Evolutionary conservation across 192 early-diverging fungal genomes (phyloP), one percentile per base, ranked within the genome.

Genomic region (Oehlia diaphana): DNA sequence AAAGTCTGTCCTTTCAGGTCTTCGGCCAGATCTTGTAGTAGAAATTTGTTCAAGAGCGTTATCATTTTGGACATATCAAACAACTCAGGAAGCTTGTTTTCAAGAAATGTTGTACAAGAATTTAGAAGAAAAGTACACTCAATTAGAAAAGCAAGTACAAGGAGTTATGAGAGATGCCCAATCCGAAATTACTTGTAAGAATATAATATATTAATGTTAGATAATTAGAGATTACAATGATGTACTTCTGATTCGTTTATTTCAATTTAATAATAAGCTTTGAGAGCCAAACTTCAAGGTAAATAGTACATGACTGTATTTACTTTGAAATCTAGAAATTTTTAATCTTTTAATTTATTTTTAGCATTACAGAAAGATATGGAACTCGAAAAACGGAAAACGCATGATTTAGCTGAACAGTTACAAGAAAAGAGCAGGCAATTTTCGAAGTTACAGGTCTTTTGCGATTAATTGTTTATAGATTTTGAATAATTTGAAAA

Each of bases 61-160:
- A 21, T 87, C 89, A 0, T 94, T 94, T 66, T 92, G 90, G 84
- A 86, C 89, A 1, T 92, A 92, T 77, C 92, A 93, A 74, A 81
- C 82, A 0, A 83, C 91, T 0, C 92, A 92, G 50, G 92, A 92
- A 53, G 61, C 82, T 12, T 80, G 66, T 28, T 84, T 83, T 26
- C 82, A 83, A 44, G 78, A 84, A 2, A 76, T 87, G 63, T n/a
- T 86, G 1, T 77, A 82, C 35, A 84, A 82, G 28, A 81, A 74
- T 53, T 33, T 82, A 16, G 83, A 88, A 75, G 83, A 84, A 23
- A 88, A 86, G 63, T 64, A 73, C 19, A 42, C 72, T 4, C 21
- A 73, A 5, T 33, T 84, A 2, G 84, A 89, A 72, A 81, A 78
- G 19, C 82, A 85, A 21, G 49, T 82, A 9, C 84, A 84, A 31